A percentile compares a stretch with the other conserved stretches of the same genome.
phyloP scores from a whole-genome alignment of 2,329 filamentous ascomycete genomes.

The Bipolaris oryzae region DNA sequence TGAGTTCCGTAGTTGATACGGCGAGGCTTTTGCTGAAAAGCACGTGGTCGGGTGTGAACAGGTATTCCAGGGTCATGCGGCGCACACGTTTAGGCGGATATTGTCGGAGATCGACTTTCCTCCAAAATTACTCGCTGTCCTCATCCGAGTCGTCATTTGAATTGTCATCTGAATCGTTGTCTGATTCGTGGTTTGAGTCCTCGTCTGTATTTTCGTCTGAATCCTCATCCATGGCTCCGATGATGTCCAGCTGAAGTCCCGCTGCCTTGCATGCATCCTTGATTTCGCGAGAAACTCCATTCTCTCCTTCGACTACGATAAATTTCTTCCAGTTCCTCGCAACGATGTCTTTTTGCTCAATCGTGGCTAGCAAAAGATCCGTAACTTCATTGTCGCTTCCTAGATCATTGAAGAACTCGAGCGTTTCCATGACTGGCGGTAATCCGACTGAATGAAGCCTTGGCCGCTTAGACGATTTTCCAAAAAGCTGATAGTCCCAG shows the following conservation, averaged over 20 bases:
- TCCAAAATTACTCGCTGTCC: neutral
- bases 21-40: neutral
- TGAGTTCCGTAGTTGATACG: neutral
- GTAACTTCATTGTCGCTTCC: slow-evolving; percentile 40
- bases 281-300: slow-evolving; percentile 27
- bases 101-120: neutral
- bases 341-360: slow-evolving; percentile 36
- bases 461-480: slow-evolving; percentile 40
- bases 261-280: slow-evolving; percentile 33
- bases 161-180: neutral
- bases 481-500: slow-evolving; percentile 44
- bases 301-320: slow-evolving; percentile 36
- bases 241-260: slow-evolving; percentile 50
- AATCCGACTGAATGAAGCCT: slow-evolving; percentile 40
- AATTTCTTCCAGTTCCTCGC: slow-evolving; percentile 33
- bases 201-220: slow-evolving; percentile 1
- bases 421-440: slow-evolving; percentile 34
- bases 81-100: too few species aligned
- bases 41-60: neutral
- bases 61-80: neutral
- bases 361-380: slow-evolving; percentile 34
- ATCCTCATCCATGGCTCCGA: slow-evolving; percentile 52
- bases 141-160: neutral
- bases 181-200: neutral
- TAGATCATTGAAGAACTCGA: slow-evolving; percentile 43